These are phyloP conservation scores for Linum usitatissimum DNA, from an alignment of 345 rosid genomes.

Conservation along the genomic window DNA sequence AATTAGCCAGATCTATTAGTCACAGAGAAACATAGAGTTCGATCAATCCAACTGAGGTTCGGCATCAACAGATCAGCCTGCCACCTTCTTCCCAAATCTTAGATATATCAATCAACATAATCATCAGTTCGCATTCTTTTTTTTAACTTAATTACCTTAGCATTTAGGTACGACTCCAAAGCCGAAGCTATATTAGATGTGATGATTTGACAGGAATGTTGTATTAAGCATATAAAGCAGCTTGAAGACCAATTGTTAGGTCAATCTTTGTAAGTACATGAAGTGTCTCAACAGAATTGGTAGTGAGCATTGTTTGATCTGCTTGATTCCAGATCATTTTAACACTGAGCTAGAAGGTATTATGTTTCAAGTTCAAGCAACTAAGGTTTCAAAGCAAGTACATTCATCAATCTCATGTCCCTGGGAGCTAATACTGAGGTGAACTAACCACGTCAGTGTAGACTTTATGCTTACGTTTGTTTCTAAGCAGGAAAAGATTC, in stretches of 20 bases:
- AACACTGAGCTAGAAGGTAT: background rate
- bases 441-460: background rate
- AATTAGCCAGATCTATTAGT: conserved; percentile 6
- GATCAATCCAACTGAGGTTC: background rate
- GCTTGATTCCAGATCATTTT: background rate
- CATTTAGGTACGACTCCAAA: conserved; percentile 1
- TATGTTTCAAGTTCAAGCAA: background rate
- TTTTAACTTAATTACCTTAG: background rate
- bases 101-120: background rate
- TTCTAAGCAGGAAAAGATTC: conserved; percentile 3
- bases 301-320: background rate
- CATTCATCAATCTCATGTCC: background rate
- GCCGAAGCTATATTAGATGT: background rate
- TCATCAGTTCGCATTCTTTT: background rate
- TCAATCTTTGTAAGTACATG: background rate
- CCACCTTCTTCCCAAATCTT: background rate
- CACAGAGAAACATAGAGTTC: background rate
- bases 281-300: background rate
- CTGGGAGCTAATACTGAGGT: background rate
- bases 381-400: background rate
- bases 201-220: background rate
- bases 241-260: background rate
- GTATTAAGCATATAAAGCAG: background rate
- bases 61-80: background rate
- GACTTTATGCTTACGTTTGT: background rate